A percentile compares a stretch with the other conserved stretches of the same genome.
These are phyloP conservation scores for Groenewaldozyma sp. DNA, from an alignment of 1,139 yeast genomes.

Conservation along the genomic window DNA sequence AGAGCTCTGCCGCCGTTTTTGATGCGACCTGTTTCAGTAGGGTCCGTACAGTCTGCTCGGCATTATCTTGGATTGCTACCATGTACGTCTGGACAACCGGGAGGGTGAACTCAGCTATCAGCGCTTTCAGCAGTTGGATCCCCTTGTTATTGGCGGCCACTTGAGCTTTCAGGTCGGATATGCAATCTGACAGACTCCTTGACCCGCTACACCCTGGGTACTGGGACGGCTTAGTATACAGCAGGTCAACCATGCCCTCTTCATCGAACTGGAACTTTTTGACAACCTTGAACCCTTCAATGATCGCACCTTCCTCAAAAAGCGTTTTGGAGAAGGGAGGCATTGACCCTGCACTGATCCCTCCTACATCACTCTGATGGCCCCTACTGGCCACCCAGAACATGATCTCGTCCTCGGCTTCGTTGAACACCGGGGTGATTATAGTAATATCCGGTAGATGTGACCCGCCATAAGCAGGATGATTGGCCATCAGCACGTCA, in stretches of 20 bases:
- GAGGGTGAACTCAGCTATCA: constrained; percentile 44
- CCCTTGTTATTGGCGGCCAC: constrained; percentile 62
- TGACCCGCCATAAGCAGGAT: constrained; percentile 74
- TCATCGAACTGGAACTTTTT: constrained; percentile 47
- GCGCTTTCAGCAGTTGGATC: constrained; percentile 39
- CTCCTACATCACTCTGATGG: constrained; percentile 64
- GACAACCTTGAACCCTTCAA: constrained; percentile 48
- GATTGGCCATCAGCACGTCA: constrained; percentile 69
- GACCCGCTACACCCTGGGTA: constrained; percentile 55
- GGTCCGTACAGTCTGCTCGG: constrained; percentile 45
- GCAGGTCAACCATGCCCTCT: constrained; percentile 38
- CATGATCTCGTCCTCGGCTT: constrained; percentile 36
- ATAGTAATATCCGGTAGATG: constrained; percentile 77
- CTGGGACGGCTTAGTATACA: constrained; percentile 43
- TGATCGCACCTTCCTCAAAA: constrained; percentile 58
- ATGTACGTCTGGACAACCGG: constrained; percentile 48
- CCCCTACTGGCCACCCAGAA: constrained; percentile 61
- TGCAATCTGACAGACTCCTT: constrained; percentile 47
- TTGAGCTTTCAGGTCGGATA: constrained; percentile 59
- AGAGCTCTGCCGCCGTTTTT: constrained; percentile 28
- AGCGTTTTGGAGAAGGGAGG: constrained; percentile 53
- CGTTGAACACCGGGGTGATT: constrained; percentile 69
- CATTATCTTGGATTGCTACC: constrained; percentile 52
- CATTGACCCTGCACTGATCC: constrained; percentile 57
- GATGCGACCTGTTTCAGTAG: constrained; percentile 33